Percentiles rank a stretch among this genome's conserved stretches.
phyloP scores from a whole-genome alignment of 495 filamentous ascomycete genomes.

The Neurospora pannonica region DNA sequence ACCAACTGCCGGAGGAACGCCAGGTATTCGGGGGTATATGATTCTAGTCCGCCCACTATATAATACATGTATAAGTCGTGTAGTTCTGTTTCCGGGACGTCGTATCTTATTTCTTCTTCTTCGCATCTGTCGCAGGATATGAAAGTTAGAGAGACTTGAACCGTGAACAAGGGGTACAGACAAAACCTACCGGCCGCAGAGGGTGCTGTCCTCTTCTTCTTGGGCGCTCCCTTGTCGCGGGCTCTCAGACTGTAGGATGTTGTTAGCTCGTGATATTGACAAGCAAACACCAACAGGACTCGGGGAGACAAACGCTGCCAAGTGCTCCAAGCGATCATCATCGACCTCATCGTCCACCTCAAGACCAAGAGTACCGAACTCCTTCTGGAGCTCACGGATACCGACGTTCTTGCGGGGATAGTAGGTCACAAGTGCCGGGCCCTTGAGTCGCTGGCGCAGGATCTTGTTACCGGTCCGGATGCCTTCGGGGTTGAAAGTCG shows the following conservation, averaged over 20 bases:
- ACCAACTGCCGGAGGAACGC: background rate
- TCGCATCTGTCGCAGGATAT: conserved; percentile 11
- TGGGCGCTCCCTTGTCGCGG: conserved; percentile 81
- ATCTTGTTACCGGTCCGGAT: conserved; percentile 79
- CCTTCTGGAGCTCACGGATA: conserved; percentile 54
- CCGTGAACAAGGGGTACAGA: background rate
- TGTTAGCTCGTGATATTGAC: conserved; percentile 16
- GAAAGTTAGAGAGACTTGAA: conserved; percentile 7
- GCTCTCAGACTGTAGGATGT: conserved; percentile 47
- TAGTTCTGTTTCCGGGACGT: background rate
- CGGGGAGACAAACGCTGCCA: conserved; percentile 41
- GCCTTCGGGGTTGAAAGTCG: conserved; percentile 77
- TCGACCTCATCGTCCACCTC: conserved; percentile 63
- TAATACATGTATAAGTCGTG: conserved; percentile 9
- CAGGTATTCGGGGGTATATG: conserved; percentile 15
- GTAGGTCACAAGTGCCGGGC: conserved; percentile 69
- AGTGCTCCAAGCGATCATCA: conserved; percentile 67
- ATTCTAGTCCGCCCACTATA: conserved; percentile 14
- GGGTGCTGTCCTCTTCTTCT: conserved; percentile 59
- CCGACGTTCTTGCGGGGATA: conserved; percentile 71
- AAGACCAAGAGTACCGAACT: conserved; percentile 45
- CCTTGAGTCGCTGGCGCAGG: conserved; percentile 72
- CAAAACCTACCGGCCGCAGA: conserved; percentile 49
- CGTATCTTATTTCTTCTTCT: conserved; percentile 15
- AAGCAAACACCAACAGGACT: background rate